Evolutionary conservation across 352 stramenopile species (phyloP).

Genomic region (Phytophthora litchii): DNA sequence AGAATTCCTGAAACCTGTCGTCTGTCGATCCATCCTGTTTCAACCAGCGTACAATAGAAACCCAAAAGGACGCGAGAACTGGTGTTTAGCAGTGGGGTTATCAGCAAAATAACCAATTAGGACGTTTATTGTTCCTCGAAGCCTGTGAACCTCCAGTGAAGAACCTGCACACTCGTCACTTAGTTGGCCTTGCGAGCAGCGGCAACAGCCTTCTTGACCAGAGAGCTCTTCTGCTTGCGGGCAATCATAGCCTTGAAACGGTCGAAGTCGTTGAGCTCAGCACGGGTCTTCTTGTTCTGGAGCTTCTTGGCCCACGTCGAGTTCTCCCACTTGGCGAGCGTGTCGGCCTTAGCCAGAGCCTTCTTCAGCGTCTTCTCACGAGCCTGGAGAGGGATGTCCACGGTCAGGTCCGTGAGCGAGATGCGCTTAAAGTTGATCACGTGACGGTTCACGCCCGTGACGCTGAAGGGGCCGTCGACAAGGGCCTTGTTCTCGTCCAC

Average conservation of each 20-base stretch:
- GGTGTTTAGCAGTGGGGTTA: slow-evolving; percentile 31
- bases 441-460: slow-evolving; percentile 97
- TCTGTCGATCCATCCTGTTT: not conserved
- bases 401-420: slow-evolving; percentile 96
- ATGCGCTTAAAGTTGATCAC: slow-evolving; percentile 98
- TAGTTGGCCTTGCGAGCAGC: slow-evolving; percentile 80
- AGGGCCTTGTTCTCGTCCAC: slow-evolving; percentile 99
- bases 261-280: slow-evolving; percentile 97
- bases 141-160: slow-evolving; percentile 6
- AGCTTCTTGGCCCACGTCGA: slow-evolving; percentile 99
- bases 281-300: slow-evolving; percentile 95
- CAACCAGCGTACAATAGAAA: not conserved
- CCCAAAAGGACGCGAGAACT: not conserved
- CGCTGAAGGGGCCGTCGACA: slow-evolving; percentile 95
- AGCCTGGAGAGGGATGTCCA: slow-evolving; percentile 95
- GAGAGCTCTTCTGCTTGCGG: slow-evolving; percentile 97
- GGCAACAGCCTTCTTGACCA: slow-evolving; percentile 93
- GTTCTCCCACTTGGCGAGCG: slow-evolving; percentile 95
- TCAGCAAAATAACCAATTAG: slow-evolving; percentile 45
- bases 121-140: slow-evolving; percentile 46
- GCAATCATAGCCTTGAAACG: slow-evolving; percentile 99
- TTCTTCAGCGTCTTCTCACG: slow-evolving; percentile 96
- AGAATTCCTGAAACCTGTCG: no score
- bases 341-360: slow-evolving; percentile 84
- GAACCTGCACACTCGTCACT: slow-evolving; percentile 17